Conservation (phyloP, 2,329 filamentous ascomycete species). For the Colletotrichum eleusines region DNA sequence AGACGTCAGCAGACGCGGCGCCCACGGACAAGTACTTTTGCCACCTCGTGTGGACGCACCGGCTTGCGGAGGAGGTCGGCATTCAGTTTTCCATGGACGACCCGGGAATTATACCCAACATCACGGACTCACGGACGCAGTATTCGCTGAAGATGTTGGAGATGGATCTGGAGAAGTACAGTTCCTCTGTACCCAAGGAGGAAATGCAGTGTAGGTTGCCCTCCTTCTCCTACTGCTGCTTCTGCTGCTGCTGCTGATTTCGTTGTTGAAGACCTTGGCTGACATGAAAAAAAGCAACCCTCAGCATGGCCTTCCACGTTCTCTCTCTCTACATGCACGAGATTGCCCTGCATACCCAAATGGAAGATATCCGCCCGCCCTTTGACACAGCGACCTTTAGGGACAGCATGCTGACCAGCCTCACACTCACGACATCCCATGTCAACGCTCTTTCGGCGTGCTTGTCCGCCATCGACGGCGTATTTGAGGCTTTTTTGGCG, state of each 20-base stretch:
- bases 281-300: conserved; percentile 64
- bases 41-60: conserved; percentile 70
- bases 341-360: conserved; percentile 75
- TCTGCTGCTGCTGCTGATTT: neutral
- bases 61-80: conserved; percentile 76
- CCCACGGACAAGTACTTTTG: conserved; percentile 70
- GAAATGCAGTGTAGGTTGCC: conserved; percentile 66
- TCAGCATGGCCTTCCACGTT: conserved; percentile 73
- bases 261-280: conserved; percentile 24
- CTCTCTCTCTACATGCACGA: conserved; percentile 82
- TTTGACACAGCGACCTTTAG: conserved; percentile 60
- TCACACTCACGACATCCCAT: conserved; percentile 66
- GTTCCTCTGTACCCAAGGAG: conserved; percentile 63
- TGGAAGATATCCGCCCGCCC: conserved; percentile 63
- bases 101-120: conserved; percentile 62
- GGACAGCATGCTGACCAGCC: conserved; percentile 56
- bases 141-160: conserved; percentile 75
- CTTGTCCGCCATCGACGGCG: conserved; percentile 73
- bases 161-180: conserved; percentile 72
- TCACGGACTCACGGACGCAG: conserved; percentile 73
- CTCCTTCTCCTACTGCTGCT: conserved; percentile 4
- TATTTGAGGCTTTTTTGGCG: conserved; percentile 73
- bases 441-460: conserved; percentile 77
- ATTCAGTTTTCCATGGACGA: conserved; percentile 77
- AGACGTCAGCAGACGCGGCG: conserved; percentile 65